Evolutionary conservation across 345 rosid species (phyloP).

Genomic region (Triadica sebifera): DNA sequence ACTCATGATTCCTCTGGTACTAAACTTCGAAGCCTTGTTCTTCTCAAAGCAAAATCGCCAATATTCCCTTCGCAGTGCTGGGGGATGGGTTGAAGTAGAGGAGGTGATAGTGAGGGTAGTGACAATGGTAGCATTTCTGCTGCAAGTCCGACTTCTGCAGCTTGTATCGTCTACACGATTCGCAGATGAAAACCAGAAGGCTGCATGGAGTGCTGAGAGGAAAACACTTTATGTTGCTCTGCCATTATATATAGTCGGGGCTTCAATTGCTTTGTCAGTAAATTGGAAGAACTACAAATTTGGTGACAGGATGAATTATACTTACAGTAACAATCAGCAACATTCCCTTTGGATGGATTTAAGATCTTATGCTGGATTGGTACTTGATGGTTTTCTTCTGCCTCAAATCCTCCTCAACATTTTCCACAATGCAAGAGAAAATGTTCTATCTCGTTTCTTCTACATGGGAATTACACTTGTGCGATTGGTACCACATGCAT

Average conservation of each 20-base stretch:
- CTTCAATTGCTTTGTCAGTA: constrained; percentile 18
- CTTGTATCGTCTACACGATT: constrained; percentile 17
- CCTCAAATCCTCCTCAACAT: constrained; percentile 35
- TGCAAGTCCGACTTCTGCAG: constrained; percentile 27
- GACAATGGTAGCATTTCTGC: constrained; percentile 24
- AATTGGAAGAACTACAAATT: constrained; percentile 10
- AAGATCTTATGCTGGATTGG: constrained; percentile 25
- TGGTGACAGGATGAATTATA: background rate
- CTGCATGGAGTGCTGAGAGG: constrained; percentile 26
- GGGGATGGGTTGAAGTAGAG: constrained; percentile 20
- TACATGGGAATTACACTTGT: constrained; percentile 24
- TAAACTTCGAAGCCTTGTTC: constrained; percentile 31
- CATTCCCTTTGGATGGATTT: constrained; percentile 16
- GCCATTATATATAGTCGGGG: constrained; percentile 20
- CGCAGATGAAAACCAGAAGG: constrained; percentile 15
- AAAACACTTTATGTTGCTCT: constrained; percentile 18
- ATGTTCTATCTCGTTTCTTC: constrained; percentile 24
- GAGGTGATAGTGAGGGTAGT: constrained; percentile 26
- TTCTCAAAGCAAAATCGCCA: background rate
- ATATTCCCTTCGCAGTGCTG: background rate
- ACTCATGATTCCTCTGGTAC: constrained; percentile 25
- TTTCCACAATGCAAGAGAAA: constrained; percentile 16
- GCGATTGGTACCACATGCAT: constrained; percentile 24
- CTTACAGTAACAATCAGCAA: background rate
- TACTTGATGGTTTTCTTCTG: constrained; percentile 30